Evolutionary conservation across 2,329 filamentous ascomycete species (phyloP).

Genomic region (Trichoderma guizhouense): DNA sequence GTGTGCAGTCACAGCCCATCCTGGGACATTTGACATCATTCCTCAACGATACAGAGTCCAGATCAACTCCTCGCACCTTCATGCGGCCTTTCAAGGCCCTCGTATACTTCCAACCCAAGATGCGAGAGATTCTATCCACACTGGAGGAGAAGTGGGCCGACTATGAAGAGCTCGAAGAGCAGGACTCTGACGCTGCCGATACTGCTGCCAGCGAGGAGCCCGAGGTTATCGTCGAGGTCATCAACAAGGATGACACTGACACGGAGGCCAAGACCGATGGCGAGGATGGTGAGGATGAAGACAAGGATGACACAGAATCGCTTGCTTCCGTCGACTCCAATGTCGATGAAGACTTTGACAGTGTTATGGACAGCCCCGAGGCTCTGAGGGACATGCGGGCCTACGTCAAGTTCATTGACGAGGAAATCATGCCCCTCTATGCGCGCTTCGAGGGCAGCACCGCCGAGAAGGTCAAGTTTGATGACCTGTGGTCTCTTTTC

Average conservation of each 20-base stretch:
- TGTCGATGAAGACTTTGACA: constrained; percentile 34
- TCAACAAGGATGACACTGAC: neutral
- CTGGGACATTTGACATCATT: constrained; percentile 38
- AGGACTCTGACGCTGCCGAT: constrained; percentile 26
- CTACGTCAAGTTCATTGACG: constrained; percentile 44
- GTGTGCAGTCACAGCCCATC: constrained; percentile 41
- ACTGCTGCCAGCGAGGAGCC: constrained; percentile 23
- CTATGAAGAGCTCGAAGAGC: constrained; percentile 31
- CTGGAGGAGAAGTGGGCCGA: constrained; percentile 43
- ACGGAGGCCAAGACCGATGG: constrained; percentile 10
- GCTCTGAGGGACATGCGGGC: constrained; percentile 40
- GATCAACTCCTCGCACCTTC: constrained; percentile 39
- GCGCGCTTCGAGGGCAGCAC: constrained; percentile 26
- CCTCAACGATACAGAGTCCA: constrained; percentile 35
- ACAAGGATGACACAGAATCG: constrained; percentile 32
- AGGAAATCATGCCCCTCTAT: constrained; percentile 39
- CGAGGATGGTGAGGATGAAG: constrained; percentile 21
- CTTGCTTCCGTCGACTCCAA: constrained; percentile 37
- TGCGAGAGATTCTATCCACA: constrained; percentile 36
- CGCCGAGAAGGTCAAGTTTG: constrained; percentile 35
- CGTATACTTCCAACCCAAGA: constrained; percentile 41
- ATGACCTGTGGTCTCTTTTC: constrained; percentile 44
- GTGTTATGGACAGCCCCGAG: constrained; percentile 38
- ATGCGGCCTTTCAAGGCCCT: constrained; percentile 40
- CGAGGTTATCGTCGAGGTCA: constrained; percentile 30